Evolutionary conservation across 176 grass and related monocot species (phyloP).

Genomic region (Oryza glumipatula): DNA sequence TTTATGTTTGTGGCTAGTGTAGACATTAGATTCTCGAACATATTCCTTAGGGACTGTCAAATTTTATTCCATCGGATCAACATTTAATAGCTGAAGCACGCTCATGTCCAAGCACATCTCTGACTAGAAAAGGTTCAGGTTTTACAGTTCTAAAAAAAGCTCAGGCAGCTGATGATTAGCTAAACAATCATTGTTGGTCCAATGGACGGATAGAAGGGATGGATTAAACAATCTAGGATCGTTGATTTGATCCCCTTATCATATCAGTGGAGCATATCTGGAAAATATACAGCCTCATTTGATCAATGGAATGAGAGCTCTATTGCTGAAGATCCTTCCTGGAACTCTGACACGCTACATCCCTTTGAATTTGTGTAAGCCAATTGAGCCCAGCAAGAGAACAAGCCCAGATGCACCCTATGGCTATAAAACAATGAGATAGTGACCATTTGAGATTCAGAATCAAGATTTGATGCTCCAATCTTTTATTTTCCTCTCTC

Average conservation of each 20-base stretch:
- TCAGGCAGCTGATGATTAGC: not conserved
- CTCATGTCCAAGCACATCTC: not conserved
- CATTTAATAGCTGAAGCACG: not conserved
- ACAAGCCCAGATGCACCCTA: constrained; percentile 13
- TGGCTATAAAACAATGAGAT: constrained; percentile 6
- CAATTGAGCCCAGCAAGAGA: constrained; percentile 10
- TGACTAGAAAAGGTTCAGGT: not conserved
- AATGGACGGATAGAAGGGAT: not conserved
- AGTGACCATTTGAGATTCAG: constrained; percentile 10
- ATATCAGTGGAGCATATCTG: not conserved
- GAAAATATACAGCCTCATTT: not conserved
- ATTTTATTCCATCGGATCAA: not conserved
- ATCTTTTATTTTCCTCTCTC: not conserved
- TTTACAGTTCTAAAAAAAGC: not conserved
- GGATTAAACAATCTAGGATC: not conserved
- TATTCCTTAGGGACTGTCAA: not conserved
- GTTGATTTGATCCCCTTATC: not conserved
- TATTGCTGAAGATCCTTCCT: not conserved
- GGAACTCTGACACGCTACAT: not conserved
- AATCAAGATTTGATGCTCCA: constrained; percentile 19
- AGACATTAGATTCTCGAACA: not conserved
- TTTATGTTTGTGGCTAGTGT: not conserved
- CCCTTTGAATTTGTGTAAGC: not conserved
- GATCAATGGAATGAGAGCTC: not conserved
- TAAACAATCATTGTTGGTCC: not conserved